Base-by-base conservation (phyloP, 805 yeast genomes). In the Clavispora vitiphila region DNA sequence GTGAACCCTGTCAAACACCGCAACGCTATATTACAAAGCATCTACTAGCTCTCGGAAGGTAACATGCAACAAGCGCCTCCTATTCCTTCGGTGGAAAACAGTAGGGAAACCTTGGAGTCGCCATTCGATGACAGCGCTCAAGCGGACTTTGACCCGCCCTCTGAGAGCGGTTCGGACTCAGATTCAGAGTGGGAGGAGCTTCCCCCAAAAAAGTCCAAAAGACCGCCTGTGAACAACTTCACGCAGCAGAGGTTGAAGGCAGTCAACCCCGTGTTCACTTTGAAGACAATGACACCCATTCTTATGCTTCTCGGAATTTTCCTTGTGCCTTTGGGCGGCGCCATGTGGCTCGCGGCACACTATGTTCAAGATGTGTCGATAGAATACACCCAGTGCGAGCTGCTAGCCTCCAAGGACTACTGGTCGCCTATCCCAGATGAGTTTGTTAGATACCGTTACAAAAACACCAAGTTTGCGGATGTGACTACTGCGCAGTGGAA, bases 221-320 rank as follows among this genome's bases (percentile, higher is more conserved):
- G 80, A 57, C 93, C 93, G 11, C 79, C 78, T 37, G 83, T 74
- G 44, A 72, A 67, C 55, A 76, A 76, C 9, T 78, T 78, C 51
- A 71, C 78, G 36, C 83, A 78, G 55, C 83, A 78, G 51, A 59
- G 76, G 43, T 61, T 78, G 40, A 69, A 64, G 40, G 81, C 82
- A 0, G 65, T 68, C 47, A 76, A 76, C 56, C 64, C 64, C 11
- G 73, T 70, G 15, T 61, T 70, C 39, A 69, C 74, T 1, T 72
- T 72, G 18, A 60, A 55, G 34, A 64, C 70, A 6, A 72, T 70
- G 20, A 64, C 69, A 32, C 74, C 76, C 9, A 40, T 69, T 25
- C 58, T 70, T 42, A 35, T 69, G 16, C 57, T 51, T 8, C 59
- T 70, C 29, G 74, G 73, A 14, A 51, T 70, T 4, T 47, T 70